These are phyloP conservation scores for Fragaria vesca DNA, from an alignment of 306 rosid species.

Conservation along the genomic window DNA sequence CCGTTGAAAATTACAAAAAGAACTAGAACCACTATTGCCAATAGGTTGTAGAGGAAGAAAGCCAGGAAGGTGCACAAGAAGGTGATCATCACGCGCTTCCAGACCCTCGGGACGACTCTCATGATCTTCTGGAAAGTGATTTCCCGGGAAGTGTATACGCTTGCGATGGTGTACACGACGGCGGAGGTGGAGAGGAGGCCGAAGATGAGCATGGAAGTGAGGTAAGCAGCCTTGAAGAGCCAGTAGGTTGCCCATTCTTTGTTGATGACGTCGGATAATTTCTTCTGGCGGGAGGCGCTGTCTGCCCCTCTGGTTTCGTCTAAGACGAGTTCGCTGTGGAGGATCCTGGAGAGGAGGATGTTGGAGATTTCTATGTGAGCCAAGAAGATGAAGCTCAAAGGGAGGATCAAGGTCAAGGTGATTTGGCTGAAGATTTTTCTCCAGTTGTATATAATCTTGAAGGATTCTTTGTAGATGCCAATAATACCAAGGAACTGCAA, in stretches of 20 bases:
- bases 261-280: slow-evolving; percentile 25
- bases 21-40: background rate
- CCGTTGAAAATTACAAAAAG: background rate
- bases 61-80: slow-evolving; percentile 45
- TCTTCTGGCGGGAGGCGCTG: slow-evolving; percentile 29
- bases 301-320: background rate
- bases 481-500: slow-evolving; percentile 53
- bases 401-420: slow-evolving; percentile 57
- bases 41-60: slow-evolving; percentile 37
- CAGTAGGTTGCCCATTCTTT: slow-evolving; percentile 38
- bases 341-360: slow-evolving; percentile 35
- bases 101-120: slow-evolving; percentile 63
- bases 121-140: slow-evolving; percentile 43
- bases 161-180: slow-evolving; percentile 73
- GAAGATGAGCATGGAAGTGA: slow-evolving; percentile 39
- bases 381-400: slow-evolving; percentile 58
- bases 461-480: slow-evolving; percentile 55
- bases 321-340: slow-evolving; percentile 18
- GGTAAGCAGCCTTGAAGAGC: slow-evolving; percentile 46
- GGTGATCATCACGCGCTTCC: slow-evolving; percentile 64
- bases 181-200: slow-evolving; percentile 69
- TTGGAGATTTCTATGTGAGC: slow-evolving; percentile 47
- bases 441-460: slow-evolving; percentile 45
- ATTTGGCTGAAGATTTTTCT: slow-evolving; percentile 58
- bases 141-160: slow-evolving; percentile 47